Evolutionary conservation across 73 alveolate genomes (phyloP), one percentile per base, ranked within the genome.

Genomic region (Paramecium biaurelia): DNA sequence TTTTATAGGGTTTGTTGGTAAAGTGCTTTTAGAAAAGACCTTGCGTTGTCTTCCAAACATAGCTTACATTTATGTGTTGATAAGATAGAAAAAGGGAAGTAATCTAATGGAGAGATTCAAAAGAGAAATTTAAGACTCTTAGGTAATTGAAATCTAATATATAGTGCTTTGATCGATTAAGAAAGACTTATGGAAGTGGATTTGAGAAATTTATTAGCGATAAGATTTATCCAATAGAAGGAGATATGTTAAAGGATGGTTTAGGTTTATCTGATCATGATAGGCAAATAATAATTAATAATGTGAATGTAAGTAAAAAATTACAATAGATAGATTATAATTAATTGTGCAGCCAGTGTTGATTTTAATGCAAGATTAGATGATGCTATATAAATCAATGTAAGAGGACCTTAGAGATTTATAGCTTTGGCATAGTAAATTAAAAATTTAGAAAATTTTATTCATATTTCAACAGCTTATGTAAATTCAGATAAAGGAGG

Each of bases 331-430:
- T 18, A 70, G 85, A 86, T 96, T 47, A 93, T 96, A 56, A 76
- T 95, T 9, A 92, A 96, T 85, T 93, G 96, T 76, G 98, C 98
- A 26, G 98, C 97, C 11, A 58, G 93, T 35, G 96, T 93, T 37
- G 98, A 95, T 42, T 96, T 95, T 74, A 88, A 95, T 57, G 93
- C 96, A 68, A 93, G 95, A 76, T 87, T 96, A 37, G 98, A 95
- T 58, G 93, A 95, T 70, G 96, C 98, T 18, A 59, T 95, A 38
- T 74, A 74, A 70, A 93, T 95, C 21, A 96, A 96, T 85, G 96
- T 95, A 35, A 84, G 94, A 70, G 98, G 98, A 8, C 92, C 97
- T 15, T 76, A 95, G 34, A 68, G 94, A 42, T 82, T 96, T 45
- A 37, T 95, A 37, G 86, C 93, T n/a, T 92, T 96, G n/a, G 97